Evolutionary conservation across 331 rosid species (phyloP).

Genomic region (Cydonia oblonga): DNA sequence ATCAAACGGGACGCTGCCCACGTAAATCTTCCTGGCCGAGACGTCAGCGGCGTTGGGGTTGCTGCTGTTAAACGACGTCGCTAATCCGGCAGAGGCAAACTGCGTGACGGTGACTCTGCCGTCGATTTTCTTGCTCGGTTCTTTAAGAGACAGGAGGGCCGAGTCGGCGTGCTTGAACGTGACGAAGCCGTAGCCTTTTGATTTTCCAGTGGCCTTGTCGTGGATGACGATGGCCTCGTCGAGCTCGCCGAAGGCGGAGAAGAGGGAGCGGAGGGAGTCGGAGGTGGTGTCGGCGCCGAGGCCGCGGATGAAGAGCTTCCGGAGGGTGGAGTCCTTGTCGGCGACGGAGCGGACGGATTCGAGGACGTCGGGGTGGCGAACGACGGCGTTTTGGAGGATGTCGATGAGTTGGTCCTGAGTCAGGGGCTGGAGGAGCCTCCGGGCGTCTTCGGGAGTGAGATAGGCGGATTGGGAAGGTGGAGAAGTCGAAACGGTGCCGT

Average conservation of each 20-base stretch:
- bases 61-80: conserved; percentile 5
- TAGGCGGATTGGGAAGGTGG: neutral
- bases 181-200: conserved; percentile 63
- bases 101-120: conserved; percentile 64
- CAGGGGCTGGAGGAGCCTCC: conserved; percentile 45
- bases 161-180: conserved; percentile 52
- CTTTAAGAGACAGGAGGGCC: conserved; percentile 41
- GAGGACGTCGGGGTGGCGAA: conserved; percentile 47
- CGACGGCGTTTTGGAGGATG: conserved; percentile 43
- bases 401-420: conserved; percentile 44
- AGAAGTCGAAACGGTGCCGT: conserved; percentile 23
- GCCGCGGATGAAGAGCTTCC: conserved; percentile 64
- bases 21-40: conserved; percentile 44
- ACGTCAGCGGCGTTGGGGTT: conserved; percentile 17
- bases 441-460: conserved; percentile 37
- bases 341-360: conserved; percentile 40
- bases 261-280: conserved; percentile 47
- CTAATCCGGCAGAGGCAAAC: conserved; percentile 36
- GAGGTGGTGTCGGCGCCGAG: conserved; percentile 52
- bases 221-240: conserved; percentile 58
- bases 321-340: conserved; percentile 44
- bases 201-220: conserved; percentile 47
- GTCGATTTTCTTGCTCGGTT: conserved; percentile 59
- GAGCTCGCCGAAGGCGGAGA: conserved; percentile 41
- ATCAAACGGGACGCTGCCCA: conserved; percentile 57